phyloP scores from a whole-genome alignment of 805 yeast species.

The Cyberlindnera mrakii region DNA sequence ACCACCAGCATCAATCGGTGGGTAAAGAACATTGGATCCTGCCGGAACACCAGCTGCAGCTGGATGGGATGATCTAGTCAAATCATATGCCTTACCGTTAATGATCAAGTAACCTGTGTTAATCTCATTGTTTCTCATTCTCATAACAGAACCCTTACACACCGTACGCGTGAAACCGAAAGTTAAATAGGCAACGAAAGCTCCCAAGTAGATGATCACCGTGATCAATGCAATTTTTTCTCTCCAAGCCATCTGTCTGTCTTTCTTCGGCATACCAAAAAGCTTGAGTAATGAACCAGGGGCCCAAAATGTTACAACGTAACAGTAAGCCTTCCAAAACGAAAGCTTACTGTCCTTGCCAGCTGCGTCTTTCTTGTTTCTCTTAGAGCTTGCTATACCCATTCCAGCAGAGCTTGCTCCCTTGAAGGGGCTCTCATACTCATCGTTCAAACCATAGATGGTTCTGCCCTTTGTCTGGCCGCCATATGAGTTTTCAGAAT shows the following conservation, averaged over 20 bases:
- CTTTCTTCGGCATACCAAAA: slow-evolving; percentile 73
- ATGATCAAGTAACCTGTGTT: slow-evolving; percentile 58
- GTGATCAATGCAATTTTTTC: slow-evolving; percentile 86
- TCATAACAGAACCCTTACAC: slow-evolving; percentile 43
- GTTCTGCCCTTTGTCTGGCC: slow-evolving; percentile 36
- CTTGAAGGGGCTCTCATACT: slow-evolving; percentile 28
- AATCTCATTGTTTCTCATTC: slow-evolving; percentile 59
- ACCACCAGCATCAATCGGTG: slow-evolving; percentile 86
- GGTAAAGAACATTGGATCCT: slow-evolving; percentile 70
- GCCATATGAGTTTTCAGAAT: neutral
- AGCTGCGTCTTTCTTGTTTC: neutral
- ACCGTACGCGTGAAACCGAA: slow-evolving; percentile 87
- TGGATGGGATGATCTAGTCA: slow-evolving; percentile 71
- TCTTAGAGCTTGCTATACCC: slow-evolving; percentile 1
- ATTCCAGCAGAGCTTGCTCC: neutral
- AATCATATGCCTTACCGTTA: slow-evolving; percentile 75
- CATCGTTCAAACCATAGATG: slow-evolving; percentile 58
- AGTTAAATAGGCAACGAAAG: slow-evolving; percentile 77
- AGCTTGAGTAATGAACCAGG: slow-evolving; percentile 66
- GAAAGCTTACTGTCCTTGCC: slow-evolving; percentile 19
- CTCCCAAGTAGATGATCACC: slow-evolving; percentile 66
- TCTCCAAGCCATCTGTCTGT: slow-evolving; percentile 93
- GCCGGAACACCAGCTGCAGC: slow-evolving; percentile 70
- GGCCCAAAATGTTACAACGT: slow-evolving; percentile 83
- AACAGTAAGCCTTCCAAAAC: slow-evolving; percentile 81